Base-by-base conservation (phyloP, 2,329 filamentous ascomycete genomes). In the Curvularia sp. region DNA sequence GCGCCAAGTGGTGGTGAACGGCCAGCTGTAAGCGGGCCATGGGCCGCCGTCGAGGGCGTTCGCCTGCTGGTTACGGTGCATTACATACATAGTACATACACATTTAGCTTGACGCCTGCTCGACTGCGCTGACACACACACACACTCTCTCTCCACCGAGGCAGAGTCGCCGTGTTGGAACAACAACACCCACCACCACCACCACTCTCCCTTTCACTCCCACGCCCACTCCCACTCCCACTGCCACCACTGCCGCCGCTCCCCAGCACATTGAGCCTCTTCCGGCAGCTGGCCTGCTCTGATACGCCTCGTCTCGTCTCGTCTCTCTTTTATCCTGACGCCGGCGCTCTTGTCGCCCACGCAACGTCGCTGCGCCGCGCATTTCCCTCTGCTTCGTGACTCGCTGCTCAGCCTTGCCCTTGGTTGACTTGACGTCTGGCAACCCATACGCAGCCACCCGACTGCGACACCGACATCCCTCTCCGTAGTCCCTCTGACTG, bases 261-360 rank as follows among this genome's bases (percentile, higher is more conserved):
- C 21, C 32, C 47, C 21, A 49, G 32, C 47, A 46, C 52, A 57
- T 55, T 57, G 57, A 59, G 55, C 58, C 47, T 61, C 54, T 56
- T 49, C 55, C 47, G 41, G 67, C 67, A 69, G 65, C 70, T 68
- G 60, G 67, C 59, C 66, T 68, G 66, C 60, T 50, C 57, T 55
- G 59, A 64, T 53, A 61, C 61, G 59, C 53, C 61, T 63, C 53
- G 51, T 51, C 43, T 55, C 52, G 49, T 41, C 57, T 61, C 55
- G 49, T 55, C 28, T 30, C 55, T 53, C 52, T 56, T 53, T 59
- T 51, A 55, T 53, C 12, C 47, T 28, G 41, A 49, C 49, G 59
- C 57, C 59, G 53, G 64, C 64, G 60, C 65, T 61, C 53, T 56
- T 62, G 49, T 52, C 66, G 53, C 55, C 45, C 60, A 55, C 50